Base-by-base conservation (phyloP, 1,284 basidiomycete species). In the Cutaneotrichosporon dermatis region DNA sequence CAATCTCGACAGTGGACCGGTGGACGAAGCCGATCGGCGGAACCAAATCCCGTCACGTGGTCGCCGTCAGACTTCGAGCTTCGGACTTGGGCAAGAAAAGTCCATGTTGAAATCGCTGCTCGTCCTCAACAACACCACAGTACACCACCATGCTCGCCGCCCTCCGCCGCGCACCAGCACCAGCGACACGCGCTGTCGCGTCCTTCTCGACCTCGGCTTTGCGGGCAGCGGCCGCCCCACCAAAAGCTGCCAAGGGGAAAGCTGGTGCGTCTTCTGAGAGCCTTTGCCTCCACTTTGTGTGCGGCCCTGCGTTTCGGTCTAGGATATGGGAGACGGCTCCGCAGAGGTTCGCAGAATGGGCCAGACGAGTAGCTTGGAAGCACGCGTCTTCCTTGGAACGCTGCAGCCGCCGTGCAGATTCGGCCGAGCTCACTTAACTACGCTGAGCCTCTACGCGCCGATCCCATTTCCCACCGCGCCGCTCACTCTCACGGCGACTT, bases 101-200 rank as follows among this genome's bases (percentile, higher is more conserved):
- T 44, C 42, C 42, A 49, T n/a, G 12, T 36, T 36, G 11, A 1
- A 8, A 33, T 13, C 34, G 7, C 34, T 2, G 39, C 6, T 6
- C 37, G 11, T 6, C 43, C 16, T 15, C 43, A 15, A 44, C 6
- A 44, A 7, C 4, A 35, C 34, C 15, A 16, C 39, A 49, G 39
- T 46, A 4, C 44, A n/a, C 12, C 55, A 56, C 55, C 48, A 56
- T 56, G 55, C 33, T 56, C 55, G 48, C 46, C n/a, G 33, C 40
- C 15, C 48, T 51, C 25, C 55, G 55, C 55, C 34, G 40, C 10
- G 41, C 42, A 44, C 40, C 25, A 44, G 13, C 41, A 34, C 33
- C 42, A 25, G 2, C 25, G 48, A n/a, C n/a, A n/a, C 55, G 40
- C 48, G 45, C 48, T 6, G 13, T 50, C 3, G 48, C 48, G 35